Evolutionary conservation across 2,329 filamentous ascomycete species (phyloP).

Genomic region (Curvularia lunata): DNA sequence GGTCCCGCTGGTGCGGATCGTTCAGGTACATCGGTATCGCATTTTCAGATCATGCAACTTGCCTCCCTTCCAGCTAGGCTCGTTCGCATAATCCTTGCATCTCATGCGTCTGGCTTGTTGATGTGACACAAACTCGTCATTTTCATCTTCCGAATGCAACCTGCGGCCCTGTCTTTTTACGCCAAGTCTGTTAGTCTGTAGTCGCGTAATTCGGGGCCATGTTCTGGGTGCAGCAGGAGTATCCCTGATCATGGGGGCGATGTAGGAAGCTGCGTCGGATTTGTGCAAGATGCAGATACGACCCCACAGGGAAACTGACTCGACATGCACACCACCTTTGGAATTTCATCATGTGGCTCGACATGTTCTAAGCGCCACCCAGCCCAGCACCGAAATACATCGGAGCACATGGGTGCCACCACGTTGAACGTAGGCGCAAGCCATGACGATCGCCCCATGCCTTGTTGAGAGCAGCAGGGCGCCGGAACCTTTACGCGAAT

Average conservation of each 20-base stretch:
- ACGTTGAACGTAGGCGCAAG: not conserved
- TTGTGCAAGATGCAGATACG: conserved; percentile 7
- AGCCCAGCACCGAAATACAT: not conserved
- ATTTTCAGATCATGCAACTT: conserved; percentile 16
- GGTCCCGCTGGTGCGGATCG: conserved; percentile 10
- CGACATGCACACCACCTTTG: conserved; percentile 9
- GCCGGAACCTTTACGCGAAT: not conserved
- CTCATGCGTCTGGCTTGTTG: conserved; percentile 11
- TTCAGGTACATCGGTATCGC: conserved; percentile 17
- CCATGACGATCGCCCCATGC: not conserved
- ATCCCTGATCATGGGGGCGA: conserved; percentile 1
- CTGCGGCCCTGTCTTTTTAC: not conserved
- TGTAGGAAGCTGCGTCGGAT: conserved; percentile 3
- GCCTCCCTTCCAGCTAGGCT: conserved; percentile 8
- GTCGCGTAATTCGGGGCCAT: conserved; percentile 9
- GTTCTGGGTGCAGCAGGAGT: not conserved
- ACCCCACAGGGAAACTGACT: conserved; percentile 11
- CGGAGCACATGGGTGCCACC: not conserved
- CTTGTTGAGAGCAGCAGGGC: not conserved
- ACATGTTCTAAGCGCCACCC: not conserved
- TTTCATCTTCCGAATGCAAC: conserved; percentile 6
- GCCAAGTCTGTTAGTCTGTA: conserved; percentile 15
- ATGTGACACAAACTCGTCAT: conserved; percentile 12
- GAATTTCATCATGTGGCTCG: conserved; percentile 4
- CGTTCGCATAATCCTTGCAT: conserved; percentile 7